Percentiles rank a stretch among this genome's conserved stretches.
Evolutionary conservation across 2,329 filamentous ascomycete species (phyloP).

Genomic region (Aspergillus sp.): DNA sequence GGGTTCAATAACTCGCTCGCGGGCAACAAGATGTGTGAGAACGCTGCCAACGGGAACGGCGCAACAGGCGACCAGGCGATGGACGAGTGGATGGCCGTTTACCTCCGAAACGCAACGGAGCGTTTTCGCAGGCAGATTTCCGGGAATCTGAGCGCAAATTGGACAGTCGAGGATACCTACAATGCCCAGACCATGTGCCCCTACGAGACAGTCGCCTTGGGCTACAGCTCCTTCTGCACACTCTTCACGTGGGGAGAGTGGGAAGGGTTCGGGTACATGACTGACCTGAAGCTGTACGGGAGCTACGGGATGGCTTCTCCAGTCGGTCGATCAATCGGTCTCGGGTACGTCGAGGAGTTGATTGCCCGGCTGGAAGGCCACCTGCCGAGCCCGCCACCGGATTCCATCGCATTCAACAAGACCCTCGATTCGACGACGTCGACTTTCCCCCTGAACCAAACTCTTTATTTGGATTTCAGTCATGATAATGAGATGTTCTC

Average conservation of each 20-base stretch:
- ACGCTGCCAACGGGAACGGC: not conserved
- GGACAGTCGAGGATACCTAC: constrained; percentile 67
- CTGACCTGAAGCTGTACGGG: no score
- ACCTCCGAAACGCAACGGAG: constrained; percentile 67
- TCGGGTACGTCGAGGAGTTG: constrained; percentile 53
- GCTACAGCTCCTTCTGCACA: constrained; percentile 73
- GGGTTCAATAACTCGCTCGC: constrained; percentile 35
- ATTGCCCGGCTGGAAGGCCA: no score
- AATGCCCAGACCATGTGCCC: constrained; percentile 75
- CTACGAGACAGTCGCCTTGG: constrained; percentile 77
- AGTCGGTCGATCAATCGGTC: no score
- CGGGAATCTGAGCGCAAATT: constrained; percentile 51
- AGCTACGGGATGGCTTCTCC: no score
- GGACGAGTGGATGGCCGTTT: constrained; percentile 61
- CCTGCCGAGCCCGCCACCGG: no score
- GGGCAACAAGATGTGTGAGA: constrained; percentile 14
- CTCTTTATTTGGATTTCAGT: constrained; percentile 77
- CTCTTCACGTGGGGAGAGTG: constrained; percentile 78
- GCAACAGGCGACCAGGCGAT: no score
- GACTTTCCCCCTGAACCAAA: constrained; percentile 38
- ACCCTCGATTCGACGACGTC: no score
- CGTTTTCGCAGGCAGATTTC: constrained; percentile 58
- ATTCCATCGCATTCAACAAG: no score
- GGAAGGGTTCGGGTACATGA: constrained; percentile 54
- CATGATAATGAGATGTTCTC: constrained; percentile 76